These are phyloP conservation scores for Mycosarcoma mackinlayi DNA, from an alignment of 1,284 basidiomycete species.

Conservation along the genomic window DNA sequence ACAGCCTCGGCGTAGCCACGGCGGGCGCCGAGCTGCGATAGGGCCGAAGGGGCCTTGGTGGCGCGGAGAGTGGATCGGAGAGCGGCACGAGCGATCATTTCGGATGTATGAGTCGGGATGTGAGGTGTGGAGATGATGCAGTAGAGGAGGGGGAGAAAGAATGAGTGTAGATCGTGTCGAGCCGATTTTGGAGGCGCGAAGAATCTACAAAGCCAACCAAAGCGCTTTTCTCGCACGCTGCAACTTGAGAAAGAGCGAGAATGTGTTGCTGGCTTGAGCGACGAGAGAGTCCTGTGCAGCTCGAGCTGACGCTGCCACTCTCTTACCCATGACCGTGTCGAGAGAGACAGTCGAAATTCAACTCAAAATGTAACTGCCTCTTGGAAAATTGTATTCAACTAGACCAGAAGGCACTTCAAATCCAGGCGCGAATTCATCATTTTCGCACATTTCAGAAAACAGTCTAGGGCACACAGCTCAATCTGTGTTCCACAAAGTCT, in stretches of 20 bases:
- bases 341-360: constrained; percentile 3
- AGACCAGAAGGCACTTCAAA: neutral
- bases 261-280: constrained; percentile 20
- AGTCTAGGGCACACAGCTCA: too few species aligned
- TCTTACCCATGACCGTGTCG: neutral
- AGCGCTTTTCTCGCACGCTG: constrained; percentile 33
- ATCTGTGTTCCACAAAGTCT: too few species aligned
- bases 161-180: too few species aligned
- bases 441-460: constrained; percentile 2
- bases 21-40: constrained; percentile 53
- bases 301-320: neutral
- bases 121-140: neutral
- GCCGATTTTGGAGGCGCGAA: too few species aligned
- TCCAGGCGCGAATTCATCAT: neutral
- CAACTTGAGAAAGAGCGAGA: neutral
- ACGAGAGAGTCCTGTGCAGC: constrained; percentile 19
- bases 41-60: constrained; percentile 36
- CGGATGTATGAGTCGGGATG: constrained; percentile 5
- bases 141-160: neutral
- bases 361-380: too few species aligned
- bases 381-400: constrained; percentile 16
- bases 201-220: neutral
- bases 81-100: constrained; percentile 43
- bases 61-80: constrained; percentile 44
- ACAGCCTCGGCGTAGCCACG: constrained; percentile 68